These are phyloP conservation scores for Fragilaria radians DNA, from an alignment of 108 stramenopile species.

Conservation along the genomic window DNA sequence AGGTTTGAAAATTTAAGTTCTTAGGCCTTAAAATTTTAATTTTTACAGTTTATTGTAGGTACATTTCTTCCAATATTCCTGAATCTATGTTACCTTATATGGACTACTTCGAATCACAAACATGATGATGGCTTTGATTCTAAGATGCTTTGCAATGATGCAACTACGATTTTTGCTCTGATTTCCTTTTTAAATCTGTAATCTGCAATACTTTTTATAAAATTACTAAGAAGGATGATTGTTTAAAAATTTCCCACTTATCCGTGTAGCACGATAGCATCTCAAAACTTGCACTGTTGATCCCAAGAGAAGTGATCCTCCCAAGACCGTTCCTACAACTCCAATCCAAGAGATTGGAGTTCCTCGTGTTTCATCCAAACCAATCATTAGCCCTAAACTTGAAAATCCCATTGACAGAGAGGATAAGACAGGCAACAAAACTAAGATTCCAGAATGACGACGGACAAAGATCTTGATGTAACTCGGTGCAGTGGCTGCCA, in stretches of 20 bases:
- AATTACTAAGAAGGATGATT: too few relatives aligned
- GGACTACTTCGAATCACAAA: too few relatives aligned
- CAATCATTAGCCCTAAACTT: slow-evolving; percentile 7
- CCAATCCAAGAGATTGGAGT: slow-evolving; percentile 9
- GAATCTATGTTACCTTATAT: too few relatives aligned
- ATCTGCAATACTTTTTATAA: too few relatives aligned
- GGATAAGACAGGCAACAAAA: not conserved
- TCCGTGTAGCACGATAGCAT: slow-evolving; percentile 2
- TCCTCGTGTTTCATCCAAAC: slow-evolving; percentile 3
- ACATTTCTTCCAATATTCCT: too few relatives aligned
- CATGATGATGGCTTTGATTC: too few relatives aligned
- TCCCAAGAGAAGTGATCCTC: not conserved
- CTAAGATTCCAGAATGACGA: slow-evolving; percentile 1
- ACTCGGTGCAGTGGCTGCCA: slow-evolving; percentile 2
- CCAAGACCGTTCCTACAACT: slow-evolving; percentile 2
- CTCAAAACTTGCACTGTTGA: not conserved
- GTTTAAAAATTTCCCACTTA: slow-evolving; percentile 3
- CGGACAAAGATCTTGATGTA: slow-evolving; percentile 10
- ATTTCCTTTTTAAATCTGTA: too few relatives aligned
- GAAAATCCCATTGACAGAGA: slow-evolving; percentile 8
- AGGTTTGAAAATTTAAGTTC: too few relatives aligned
- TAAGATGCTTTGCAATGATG: too few relatives aligned
- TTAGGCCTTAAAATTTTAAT: too few relatives aligned
- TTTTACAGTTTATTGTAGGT: too few relatives aligned
- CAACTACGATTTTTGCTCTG: too few relatives aligned